Percentiles rank a stretch among this genome's conserved stretches.
Evolutionary conservation across 345 rosid species (phyloP).

Genomic region (Eucalyptus marginata): DNA sequence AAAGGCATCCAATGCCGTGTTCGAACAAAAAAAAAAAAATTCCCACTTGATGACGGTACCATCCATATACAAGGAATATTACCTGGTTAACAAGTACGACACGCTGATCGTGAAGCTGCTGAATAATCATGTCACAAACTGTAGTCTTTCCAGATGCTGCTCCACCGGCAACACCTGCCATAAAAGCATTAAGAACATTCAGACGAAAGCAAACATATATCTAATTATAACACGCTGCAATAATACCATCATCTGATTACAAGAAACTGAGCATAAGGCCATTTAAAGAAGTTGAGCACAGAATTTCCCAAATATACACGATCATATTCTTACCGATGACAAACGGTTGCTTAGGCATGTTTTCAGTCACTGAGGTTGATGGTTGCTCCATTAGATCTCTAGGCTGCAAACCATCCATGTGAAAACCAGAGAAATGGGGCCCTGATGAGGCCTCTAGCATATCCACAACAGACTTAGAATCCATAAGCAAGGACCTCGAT

Average conservation of each 20-base stretch:
- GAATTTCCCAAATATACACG: neutral
- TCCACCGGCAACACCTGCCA: slow-evolving; percentile 92
- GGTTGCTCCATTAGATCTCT: slow-evolving; percentile 22
- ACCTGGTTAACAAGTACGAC: slow-evolving; percentile 97
- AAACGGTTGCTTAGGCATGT: slow-evolving; percentile 72
- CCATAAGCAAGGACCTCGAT: slow-evolving; percentile 26
- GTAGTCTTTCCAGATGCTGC: slow-evolving; percentile 99
- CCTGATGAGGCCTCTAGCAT: slow-evolving; percentile 81
- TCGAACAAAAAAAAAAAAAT: neutral
- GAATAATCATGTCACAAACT: slow-evolving; percentile 98
- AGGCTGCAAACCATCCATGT: slow-evolving; percentile 50
- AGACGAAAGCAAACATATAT: neutral
- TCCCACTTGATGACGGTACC: neutral
- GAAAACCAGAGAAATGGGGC: slow-evolving; percentile 85
- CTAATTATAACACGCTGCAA: neutral
- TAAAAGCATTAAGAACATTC: neutral
- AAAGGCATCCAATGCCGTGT: neutral
- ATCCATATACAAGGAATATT: neutral
- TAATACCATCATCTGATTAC: neutral
- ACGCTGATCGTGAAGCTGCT: slow-evolving; percentile 99
- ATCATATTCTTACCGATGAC: slow-evolving; percentile 61
- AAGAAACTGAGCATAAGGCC: neutral
- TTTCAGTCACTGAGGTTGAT: slow-evolving; percentile 35
- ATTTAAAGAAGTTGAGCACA: neutral
- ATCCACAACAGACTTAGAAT: slow-evolving; percentile 61